Base-by-base conservation (phyloP, 192 early-diverging fungal species). In the Coemansia furcata region DNA sequence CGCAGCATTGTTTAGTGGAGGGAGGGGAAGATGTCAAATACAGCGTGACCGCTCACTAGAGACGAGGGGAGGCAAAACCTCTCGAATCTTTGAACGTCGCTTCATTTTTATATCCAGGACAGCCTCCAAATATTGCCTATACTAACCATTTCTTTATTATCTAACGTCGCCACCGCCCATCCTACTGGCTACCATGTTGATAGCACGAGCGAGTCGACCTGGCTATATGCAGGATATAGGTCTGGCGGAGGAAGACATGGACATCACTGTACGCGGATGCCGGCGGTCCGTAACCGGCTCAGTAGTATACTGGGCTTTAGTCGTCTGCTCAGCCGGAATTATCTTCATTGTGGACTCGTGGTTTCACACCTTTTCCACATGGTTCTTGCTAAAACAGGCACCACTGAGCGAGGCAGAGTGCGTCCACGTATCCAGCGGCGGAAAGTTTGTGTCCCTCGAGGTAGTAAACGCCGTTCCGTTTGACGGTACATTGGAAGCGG, bases 401-500 rank as follows among this genome's bases (percentile, higher is more conserved):
- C 26, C 40, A 6, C 40, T 82, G 26, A 52, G 39, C 6, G 23
- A 7, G 1, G 74, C 80, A 14, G 32, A 43, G 26, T 60, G 35
- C 47, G 23, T 82, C 1, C 62, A 61, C 7, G 66, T 82, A 3
- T 46, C 40, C 2, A 38, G 49, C 6, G 37, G 52, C n/a, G 68
- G 62, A 44, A 77, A 74, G 55, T 72, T 77, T 35, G 30, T 63
- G 9, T 69, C 74, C 1, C 46, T 82, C 2, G 80, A 73, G 30
- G 35, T 6, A 3, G 55, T 70, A 12, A 43, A 23, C 15, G 4
- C 21, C 3, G 30, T 39, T 4, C 35, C 6, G 1, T 33, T 63
- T 19, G 30, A 40, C 23, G 50, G 44, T n/a, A 26, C 43, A 9
- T 35, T 63, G 29, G 49, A 60, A 11, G 17, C 55, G 0, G 67